Percentiles rank a stretch among this genome's conserved stretches.
phyloP scores from a whole-genome alignment of 345 rosid species.

The Barbarea vulgaris region DNA sequence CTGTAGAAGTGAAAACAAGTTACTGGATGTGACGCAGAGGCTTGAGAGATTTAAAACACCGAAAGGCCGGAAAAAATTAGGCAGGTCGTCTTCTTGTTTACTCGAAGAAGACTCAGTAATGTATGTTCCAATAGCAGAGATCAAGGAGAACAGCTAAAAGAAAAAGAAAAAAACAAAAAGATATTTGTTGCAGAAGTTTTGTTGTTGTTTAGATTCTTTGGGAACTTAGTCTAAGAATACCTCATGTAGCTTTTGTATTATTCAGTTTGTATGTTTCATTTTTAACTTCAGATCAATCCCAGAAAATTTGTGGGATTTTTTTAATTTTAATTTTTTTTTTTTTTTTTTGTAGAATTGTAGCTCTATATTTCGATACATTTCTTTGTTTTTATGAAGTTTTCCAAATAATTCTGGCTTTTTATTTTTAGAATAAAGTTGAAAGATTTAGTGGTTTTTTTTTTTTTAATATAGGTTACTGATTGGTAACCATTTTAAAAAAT shows the following conservation, averaged over 20 bases:
- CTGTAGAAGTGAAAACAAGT: slow-evolving; percentile 56
- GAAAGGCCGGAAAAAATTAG: slow-evolving; percentile 44
- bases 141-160: slow-evolving; percentile 52
- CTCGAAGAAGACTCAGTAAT: slow-evolving; percentile 50
- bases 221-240: background rate
- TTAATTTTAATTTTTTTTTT: too few relatives aligned
- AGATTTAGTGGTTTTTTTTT: too few relatives aligned
- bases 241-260: slow-evolving; percentile 17
- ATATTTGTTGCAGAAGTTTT: slow-evolving; percentile 21
- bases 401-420: background rate
- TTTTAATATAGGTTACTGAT: too few relatives aligned
- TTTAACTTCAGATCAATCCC: background rate
- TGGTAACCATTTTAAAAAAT: background rate
- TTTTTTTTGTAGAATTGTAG: background rate
- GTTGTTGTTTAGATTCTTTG: slow-evolving; percentile 32
- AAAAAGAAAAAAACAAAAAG: background rate
- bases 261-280: slow-evolving; percentile 14
- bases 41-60: slow-evolving; percentile 39
- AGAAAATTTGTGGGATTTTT: background rate
- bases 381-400: background rate
- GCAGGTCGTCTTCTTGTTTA: slow-evolving; percentile 44
- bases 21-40: slow-evolving; percentile 56
- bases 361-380: background rate
- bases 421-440: background rate
- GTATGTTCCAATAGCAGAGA: slow-evolving; percentile 73